These are phyloP conservation scores for Candida ponderosae DNA, from an alignment of 805 yeast species.

Conservation along the genomic window DNA sequence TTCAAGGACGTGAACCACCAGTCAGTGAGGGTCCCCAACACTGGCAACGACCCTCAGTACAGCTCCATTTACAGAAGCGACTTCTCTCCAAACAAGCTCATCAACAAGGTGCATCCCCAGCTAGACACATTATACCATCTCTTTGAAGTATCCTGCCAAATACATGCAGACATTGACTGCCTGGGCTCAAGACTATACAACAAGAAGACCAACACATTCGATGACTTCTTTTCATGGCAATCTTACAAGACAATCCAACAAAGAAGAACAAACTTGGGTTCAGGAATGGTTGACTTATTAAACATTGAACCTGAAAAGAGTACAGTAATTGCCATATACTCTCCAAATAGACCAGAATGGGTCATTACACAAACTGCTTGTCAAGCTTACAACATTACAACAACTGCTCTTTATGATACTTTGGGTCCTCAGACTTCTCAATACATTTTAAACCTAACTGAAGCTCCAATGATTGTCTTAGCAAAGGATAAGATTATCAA, in stretches of 20 bases:
- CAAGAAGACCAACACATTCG: constrained; percentile 27
- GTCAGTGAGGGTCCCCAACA: constrained; percentile 23
- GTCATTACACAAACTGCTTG: constrained; percentile 57
- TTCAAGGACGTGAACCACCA: constrained; percentile 4
- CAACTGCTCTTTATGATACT: constrained; percentile 48
- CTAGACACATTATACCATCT: constrained; percentile 33
- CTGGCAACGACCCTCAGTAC: constrained; percentile 23
- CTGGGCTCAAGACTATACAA: constrained; percentile 27
- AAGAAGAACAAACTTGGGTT: constrained; percentile 38
- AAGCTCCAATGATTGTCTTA: constrained; percentile 53
- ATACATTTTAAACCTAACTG: constrained; percentile 52
- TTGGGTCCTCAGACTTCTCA: constrained; percentile 51
- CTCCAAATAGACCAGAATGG: constrained; percentile 62
- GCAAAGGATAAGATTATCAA: constrained; percentile 35
- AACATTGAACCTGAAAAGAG: constrained; percentile 20
- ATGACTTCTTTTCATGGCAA: constrained; percentile 31
- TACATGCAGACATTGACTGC: constrained; percentile 23
- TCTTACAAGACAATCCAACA: constrained; percentile 31
- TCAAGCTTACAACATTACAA: constrained; percentile 39
- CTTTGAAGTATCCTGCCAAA: constrained; percentile 31
- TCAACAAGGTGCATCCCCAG: constrained; percentile 31
- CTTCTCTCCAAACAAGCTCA: constrained; percentile 20
- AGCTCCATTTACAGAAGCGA: constrained; percentile 39
- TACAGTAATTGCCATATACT: constrained; percentile 46
- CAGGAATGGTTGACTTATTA: constrained; percentile 36